Evolutionary conservation across 1,284 basidiomycete genomes (phyloP).

Genomic region (Trichosporon ovoides): DNA sequence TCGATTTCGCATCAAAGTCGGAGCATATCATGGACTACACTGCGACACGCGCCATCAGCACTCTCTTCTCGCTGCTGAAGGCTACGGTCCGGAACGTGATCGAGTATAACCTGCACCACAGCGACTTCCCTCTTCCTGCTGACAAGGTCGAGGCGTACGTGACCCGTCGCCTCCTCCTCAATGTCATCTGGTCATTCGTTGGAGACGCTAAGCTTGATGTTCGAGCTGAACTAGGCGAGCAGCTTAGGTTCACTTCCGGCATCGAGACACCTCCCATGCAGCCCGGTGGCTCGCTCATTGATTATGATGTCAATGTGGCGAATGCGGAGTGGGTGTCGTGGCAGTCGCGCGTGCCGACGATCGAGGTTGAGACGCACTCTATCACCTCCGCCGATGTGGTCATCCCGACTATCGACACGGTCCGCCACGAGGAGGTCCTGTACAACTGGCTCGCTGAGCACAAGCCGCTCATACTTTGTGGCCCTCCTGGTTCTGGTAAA

Average conservation of each 20-base stretch:
- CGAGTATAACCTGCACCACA: slow-evolving; percentile 90
- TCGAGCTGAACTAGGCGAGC: slow-evolving; percentile 85
- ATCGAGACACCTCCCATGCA: slow-evolving; percentile 77
- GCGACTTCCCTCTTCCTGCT: slow-evolving; percentile 81
- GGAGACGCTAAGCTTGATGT: slow-evolving; percentile 89
- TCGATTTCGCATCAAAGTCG: slow-evolving; percentile 71
- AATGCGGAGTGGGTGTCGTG: slow-evolving; percentile 86
- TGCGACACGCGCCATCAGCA: slow-evolving; percentile 80
- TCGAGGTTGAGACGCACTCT: slow-evolving; percentile 94
- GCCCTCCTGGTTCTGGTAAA: slow-evolving; percentile 97
- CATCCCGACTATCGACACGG: slow-evolving; percentile 96
- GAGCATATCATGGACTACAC: slow-evolving; percentile 99
- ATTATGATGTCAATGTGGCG: slow-evolving; percentile 86
- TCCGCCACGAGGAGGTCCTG: slow-evolving; percentile 95
- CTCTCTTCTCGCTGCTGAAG: slow-evolving; percentile 94
- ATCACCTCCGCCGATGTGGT: slow-evolving; percentile 95
- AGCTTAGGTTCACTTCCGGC: slow-evolving; percentile 75
- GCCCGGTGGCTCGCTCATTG: slow-evolving; percentile 79
- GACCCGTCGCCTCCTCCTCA: slow-evolving; percentile 82
- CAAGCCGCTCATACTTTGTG: slow-evolving; percentile 96
- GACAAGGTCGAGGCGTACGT: slow-evolving; percentile 89
- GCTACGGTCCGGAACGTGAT: slow-evolving; percentile 90
- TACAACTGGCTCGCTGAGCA: slow-evolving; percentile 99
- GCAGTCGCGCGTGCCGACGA: slow-evolving; percentile 84
- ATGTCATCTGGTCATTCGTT: slow-evolving; percentile 95